Evolutionary conservation across 2,329 filamentous ascomycete genomes (phyloP).

Genomic region (Aspergillus sp.): DNA sequence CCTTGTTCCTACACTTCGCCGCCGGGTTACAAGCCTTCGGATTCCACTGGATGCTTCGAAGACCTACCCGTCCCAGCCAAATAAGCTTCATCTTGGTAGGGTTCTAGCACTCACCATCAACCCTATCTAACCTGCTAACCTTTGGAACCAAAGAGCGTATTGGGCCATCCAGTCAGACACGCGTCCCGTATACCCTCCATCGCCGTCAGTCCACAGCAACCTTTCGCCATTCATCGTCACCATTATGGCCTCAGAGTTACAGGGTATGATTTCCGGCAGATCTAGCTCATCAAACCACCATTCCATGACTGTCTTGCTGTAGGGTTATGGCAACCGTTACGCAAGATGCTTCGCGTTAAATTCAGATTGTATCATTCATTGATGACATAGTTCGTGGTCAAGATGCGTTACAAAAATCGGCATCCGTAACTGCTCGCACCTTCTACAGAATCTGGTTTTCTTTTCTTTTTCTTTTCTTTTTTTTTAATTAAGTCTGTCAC

Average conservation of each 20-base stretch:
- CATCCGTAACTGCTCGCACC: background rate
- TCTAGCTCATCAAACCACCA: background rate
- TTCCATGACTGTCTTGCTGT: background rate
- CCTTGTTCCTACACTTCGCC: background rate
- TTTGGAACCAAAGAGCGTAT: background rate
- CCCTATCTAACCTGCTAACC: background rate
- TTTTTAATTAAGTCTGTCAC: background rate
- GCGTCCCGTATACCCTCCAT: background rate
- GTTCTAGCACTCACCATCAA: background rate
- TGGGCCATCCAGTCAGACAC: background rate
- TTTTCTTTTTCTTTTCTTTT: background rate
- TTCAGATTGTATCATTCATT: background rate
- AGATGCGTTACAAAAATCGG: constrained; percentile 1
- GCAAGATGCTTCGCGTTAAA: background rate
- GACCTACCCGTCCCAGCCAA: background rate
- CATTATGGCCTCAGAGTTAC: background rate
- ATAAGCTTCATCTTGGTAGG: constrained; percentile 2
- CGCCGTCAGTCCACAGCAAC: background rate
- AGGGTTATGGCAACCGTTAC: background rate
- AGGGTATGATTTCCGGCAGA: background rate
- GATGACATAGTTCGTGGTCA: constrained; percentile 2
- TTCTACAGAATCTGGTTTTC: background rate
- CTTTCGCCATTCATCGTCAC: background rate
- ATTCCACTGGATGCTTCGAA: background rate
- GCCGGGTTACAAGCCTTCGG: background rate